Percentiles rank a stretch among this genome's conserved stretches.
Conservation (phyloP, 208 protist species). For the Acanthamoeba rhysodes region DNA sequence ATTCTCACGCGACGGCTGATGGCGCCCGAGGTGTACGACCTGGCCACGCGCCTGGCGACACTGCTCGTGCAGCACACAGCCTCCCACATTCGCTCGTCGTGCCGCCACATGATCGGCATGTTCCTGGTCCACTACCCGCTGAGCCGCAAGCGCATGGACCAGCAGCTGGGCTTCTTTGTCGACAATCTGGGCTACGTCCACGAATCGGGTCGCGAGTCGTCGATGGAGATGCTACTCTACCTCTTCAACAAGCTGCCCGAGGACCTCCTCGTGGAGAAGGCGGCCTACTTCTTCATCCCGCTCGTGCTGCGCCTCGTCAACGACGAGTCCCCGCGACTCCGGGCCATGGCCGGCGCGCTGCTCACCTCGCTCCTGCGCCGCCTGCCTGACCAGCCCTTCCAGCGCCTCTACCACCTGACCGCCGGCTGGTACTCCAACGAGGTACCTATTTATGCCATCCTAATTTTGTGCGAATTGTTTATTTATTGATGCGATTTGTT, state of each 20-base stretch:
- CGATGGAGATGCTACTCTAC: slow-evolving; percentile 58
- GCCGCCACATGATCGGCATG: slow-evolving; percentile 6
- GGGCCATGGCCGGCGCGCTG: slow-evolving; percentile 50
- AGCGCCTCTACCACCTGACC: slow-evolving; percentile 32
- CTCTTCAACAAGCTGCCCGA: slow-evolving; percentile 54
- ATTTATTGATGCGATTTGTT: not conserved
- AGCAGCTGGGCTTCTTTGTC: slow-evolving; percentile 72
- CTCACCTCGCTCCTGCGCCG: slow-evolving; percentile 13
- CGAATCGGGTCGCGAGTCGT: slow-evolving; percentile 64
- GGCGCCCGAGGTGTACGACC: slow-evolving; percentile 60
- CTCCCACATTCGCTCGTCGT: slow-evolving; percentile 4
- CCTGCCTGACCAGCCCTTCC: not conserved
- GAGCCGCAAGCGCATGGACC: slow-evolving; percentile 23
- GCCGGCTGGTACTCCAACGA: slow-evolving; percentile 38
- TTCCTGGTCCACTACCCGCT: slow-evolving; percentile 73
- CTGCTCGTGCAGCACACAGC: slow-evolving; percentile 51
- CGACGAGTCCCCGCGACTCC: slow-evolving; percentile 39
- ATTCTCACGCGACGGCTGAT: slow-evolving; percentile 39
- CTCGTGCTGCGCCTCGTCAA: slow-evolving; percentile 70
- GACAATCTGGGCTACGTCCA: slow-evolving; percentile 71
- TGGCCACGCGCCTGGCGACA: not conserved
- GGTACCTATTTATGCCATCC: not conserved
- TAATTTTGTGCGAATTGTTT: not conserved
- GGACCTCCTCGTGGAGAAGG: not conserved
- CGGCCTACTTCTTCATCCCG: slow-evolving; percentile 71